Percentiles rank a stretch among this genome's conserved stretches.
phyloP scores from a whole-genome alignment of 2,329 filamentous ascomycete genomes.

The Xylariaceae sp. region DNA sequence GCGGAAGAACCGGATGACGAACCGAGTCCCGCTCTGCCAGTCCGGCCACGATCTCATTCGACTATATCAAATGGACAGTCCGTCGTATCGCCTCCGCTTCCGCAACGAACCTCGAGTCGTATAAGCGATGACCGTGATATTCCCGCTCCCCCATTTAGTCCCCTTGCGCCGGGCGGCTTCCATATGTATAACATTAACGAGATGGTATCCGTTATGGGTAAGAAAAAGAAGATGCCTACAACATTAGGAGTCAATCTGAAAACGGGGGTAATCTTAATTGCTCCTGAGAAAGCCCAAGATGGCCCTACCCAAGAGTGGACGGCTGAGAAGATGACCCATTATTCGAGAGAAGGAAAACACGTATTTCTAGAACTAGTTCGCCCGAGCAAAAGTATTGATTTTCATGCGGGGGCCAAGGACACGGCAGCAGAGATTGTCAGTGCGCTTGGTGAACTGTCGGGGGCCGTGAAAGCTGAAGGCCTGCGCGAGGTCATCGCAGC shows the following conservation, averaged over 20 bases:
- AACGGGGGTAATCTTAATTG: constrained; percentile 88
- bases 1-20: constrained; percentile 73
- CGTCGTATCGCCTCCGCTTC: constrained; percentile 36
- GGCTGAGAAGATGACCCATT: constrained; percentile 94
- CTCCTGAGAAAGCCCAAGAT: constrained; percentile 82
- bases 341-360: constrained; percentile 97
- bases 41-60: constrained; percentile 41
- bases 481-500: constrained; percentile 87
- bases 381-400: constrained; percentile 94
- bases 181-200: constrained; percentile 97
- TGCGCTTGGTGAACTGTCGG: constrained; percentile 86
- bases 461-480: constrained; percentile 81
- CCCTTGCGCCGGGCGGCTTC: constrained; percentile 77
- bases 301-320: constrained; percentile 91
- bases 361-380: constrained; percentile 92
- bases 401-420: constrained; percentile 96
- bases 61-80: constrained; percentile 34
- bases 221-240: constrained; percentile 98
- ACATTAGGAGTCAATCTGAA: constrained; percentile 91
- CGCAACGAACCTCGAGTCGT: constrained; percentile 45
- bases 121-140: constrained; percentile 19
- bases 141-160: constrained; percentile 43
- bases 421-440: constrained; percentile 92
- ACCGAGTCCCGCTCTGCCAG: constrained; percentile 55
- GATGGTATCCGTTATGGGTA: constrained; percentile 96